phyloP scores from a whole-genome alignment of 768 basidiomycete species.

The Amanita thiersii region DNA sequence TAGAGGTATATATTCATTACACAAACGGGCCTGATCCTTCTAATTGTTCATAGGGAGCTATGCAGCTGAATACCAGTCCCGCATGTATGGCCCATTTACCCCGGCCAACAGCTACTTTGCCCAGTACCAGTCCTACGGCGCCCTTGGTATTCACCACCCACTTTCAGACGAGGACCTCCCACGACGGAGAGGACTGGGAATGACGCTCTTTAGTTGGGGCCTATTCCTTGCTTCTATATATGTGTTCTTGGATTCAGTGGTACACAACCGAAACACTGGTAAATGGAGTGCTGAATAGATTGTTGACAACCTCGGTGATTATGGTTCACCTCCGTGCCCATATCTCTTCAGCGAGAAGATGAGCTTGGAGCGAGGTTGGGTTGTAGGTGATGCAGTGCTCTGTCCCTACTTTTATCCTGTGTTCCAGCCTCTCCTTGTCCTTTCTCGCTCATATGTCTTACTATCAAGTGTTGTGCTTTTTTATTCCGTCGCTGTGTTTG shows the following conservation, averaged over 20 bases:
- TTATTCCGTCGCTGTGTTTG: too few species aligned
- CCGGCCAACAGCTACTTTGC: conserved; percentile 4
- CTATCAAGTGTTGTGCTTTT: too few species aligned
- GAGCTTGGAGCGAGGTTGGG: too few species aligned
- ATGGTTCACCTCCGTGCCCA: too few species aligned
- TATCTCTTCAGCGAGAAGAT: too few species aligned
- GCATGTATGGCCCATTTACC: conserved; percentile 1
- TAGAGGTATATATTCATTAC: background rate
- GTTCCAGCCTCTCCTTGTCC: too few species aligned
- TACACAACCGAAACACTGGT: background rate
- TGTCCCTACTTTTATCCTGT: too few species aligned
- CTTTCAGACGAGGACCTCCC: background rate
- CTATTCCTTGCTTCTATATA: background rate
- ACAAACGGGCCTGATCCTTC: background rate
- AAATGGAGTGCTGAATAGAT: too few species aligned
- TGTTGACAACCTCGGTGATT: too few species aligned
- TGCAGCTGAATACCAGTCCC: conserved; percentile 6
- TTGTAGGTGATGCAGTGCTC: too few species aligned
- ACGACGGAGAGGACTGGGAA: background rate
- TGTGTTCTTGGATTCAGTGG: background rate
- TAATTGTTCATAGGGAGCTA: background rate
- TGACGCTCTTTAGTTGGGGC: background rate
- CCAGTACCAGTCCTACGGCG: conserved; percentile 4
- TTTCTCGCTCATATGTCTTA: too few species aligned
- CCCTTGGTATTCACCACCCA: background rate